Evolutionary conservation across 2,329 filamentous ascomycete genomes (phyloP).

Genomic region (Colletotrichum sp.): DNA sequence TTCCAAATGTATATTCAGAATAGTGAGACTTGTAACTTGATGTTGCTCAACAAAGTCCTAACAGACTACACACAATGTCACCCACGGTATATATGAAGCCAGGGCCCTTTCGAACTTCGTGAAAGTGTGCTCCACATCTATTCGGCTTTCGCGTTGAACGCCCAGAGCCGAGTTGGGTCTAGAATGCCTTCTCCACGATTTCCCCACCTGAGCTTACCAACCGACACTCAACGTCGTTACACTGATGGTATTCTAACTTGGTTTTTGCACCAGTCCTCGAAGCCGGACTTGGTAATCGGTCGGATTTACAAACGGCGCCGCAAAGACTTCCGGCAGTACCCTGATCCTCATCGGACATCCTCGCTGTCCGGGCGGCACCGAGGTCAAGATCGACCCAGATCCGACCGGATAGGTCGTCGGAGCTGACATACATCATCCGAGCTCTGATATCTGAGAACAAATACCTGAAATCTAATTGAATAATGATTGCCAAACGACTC

Average conservation of each 20-base stretch:
- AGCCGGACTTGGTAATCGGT: background rate
- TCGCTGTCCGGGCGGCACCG: background rate
- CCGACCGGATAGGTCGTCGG: background rate
- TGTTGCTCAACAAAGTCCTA: no score
- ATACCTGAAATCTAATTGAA: background rate
- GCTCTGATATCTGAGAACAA: background rate
- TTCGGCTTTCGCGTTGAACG: background rate
- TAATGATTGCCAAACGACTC: background rate
- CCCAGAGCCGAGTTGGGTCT: background rate
- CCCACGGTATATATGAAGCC: background rate
- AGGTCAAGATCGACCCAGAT: background rate
- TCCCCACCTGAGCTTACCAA: background rate
- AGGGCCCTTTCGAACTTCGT: rapidly evolving
- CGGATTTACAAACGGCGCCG: background rate
- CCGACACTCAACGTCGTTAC: background rate
- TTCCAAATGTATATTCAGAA: no score
- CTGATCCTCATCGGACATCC: background rate
- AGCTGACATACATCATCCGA: background rate
- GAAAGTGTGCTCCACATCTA: background rate
- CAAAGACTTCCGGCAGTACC: background rate
- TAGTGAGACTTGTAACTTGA: no score
- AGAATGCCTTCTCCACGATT: background rate
- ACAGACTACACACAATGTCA: no score
- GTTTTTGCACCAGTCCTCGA: background rate
- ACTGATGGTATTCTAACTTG: background rate